These are phyloP conservation scores for Alternaria sp. DNA, from an alignment of 2,329 filamentous ascomycete species.

Conservation along the genomic window DNA sequence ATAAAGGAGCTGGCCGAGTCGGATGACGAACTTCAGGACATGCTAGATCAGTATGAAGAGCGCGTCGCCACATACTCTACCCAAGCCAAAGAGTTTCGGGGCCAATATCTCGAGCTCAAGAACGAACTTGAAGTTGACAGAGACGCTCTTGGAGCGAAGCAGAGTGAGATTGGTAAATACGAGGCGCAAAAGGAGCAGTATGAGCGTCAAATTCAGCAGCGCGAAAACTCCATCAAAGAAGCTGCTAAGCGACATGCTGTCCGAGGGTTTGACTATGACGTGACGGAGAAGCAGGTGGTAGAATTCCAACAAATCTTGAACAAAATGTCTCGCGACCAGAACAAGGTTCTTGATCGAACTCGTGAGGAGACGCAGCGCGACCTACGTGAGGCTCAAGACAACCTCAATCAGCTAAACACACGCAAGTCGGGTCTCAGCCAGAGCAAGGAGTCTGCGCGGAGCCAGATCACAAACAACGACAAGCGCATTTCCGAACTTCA, in stretches of 20 bases:
- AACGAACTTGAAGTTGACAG: constrained; percentile 60
- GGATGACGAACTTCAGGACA: constrained; percentile 76
- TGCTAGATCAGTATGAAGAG: constrained; percentile 80
- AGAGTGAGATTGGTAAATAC: constrained; percentile 75
- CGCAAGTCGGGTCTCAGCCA: constrained; percentile 76
- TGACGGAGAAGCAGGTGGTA: constrained; percentile 76
- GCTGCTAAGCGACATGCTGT: constrained; percentile 80
- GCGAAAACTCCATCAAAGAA: constrained; percentile 78
- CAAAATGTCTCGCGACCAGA: constrained; percentile 80
- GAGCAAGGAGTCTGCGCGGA: constrained; percentile 76
- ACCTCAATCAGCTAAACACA: constrained; percentile 77
- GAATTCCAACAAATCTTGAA: constrained; percentile 81
- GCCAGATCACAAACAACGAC: constrained; percentile 78
- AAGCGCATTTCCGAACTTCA: constrained; percentile 73
- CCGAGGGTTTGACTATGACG: constrained; percentile 81
- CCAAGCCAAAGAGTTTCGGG: constrained; percentile 69
- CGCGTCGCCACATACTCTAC: constrained; percentile 72
- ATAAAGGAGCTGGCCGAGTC: constrained; percentile 81
- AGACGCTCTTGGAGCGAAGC: constrained; percentile 54
- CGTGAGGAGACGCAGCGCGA: constrained; percentile 79
- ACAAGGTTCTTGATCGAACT: constrained; percentile 76
- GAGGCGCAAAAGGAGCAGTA: constrained; percentile 89
- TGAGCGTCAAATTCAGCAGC: constrained; percentile 77
- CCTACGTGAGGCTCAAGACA: constrained; percentile 74
- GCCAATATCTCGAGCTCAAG: constrained; percentile 72